Evolutionary conservation across 495 filamentous ascomycete genomes (phyloP).

Genomic region (Cenococcum geophilum): DNA sequence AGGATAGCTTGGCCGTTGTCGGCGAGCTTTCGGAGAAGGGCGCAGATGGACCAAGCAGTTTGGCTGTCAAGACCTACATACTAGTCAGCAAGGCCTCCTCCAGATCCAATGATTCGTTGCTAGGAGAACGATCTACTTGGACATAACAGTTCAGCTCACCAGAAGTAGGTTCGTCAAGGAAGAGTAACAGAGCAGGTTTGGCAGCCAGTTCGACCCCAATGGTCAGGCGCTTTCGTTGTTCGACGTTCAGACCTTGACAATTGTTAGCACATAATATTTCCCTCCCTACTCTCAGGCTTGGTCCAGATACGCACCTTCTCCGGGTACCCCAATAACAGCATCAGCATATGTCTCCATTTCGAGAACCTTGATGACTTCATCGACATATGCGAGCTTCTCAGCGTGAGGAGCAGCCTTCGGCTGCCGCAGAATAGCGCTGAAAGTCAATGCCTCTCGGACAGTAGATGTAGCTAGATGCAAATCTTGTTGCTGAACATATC

Average conservation of each 20-base stretch:
- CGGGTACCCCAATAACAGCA: slow-evolving; percentile 25
- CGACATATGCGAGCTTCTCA: slow-evolving; percentile 24
- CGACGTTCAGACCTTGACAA: slow-evolving; percentile 19
- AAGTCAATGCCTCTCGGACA: slow-evolving; percentile 25
- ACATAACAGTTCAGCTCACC: no score
- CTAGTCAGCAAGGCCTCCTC: no score
- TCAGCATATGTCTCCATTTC: slow-evolving; percentile 27
- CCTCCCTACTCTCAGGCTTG: no score
- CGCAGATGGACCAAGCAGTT: slow-evolving; percentile 50
- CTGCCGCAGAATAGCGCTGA: slow-evolving; percentile 28
- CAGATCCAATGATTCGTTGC: no score
- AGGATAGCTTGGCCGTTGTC: slow-evolving; percentile 78
- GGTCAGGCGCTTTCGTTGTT: slow-evolving; percentile 29
- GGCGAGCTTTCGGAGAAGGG: slow-evolving; percentile 69
- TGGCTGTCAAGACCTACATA: slow-evolving; percentile 43
- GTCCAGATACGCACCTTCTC: slow-evolving; percentile 3
- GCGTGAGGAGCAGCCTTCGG: slow-evolving; percentile 24
- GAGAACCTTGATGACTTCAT: slow-evolving; percentile 23
- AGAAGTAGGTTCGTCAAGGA: slow-evolving; percentile 60
- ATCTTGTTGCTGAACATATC: slow-evolving; percentile 28
- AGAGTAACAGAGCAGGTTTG: slow-evolving; percentile 25
- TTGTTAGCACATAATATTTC: background rate
- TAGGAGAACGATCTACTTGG: no score
- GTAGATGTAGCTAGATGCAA: slow-evolving; percentile 25
- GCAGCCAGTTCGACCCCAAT: slow-evolving; percentile 31